phyloP scores from a whole-genome alignment of 2,329 filamentous ascomycete genomes.

The Calonectria pteridis region DNA sequence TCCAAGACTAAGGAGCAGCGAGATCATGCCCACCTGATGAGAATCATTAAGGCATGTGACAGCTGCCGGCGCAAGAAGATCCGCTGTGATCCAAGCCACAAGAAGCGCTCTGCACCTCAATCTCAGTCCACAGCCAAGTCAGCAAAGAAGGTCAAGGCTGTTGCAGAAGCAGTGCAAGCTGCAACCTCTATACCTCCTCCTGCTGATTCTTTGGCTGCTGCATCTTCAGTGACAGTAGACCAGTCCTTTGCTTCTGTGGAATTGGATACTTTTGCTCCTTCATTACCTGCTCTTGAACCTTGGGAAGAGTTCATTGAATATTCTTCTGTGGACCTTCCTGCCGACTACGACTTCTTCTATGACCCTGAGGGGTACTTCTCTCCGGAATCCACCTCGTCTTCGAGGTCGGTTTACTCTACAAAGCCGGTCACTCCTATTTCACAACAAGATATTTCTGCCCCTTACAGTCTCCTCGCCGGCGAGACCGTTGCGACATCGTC shows the following conservation, averaged over 20 bases:
- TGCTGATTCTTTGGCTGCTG: conserved; percentile 14
- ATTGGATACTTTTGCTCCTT: conserved; percentile 35
- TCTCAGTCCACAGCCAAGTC: conserved; percentile 48
- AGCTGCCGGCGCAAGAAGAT: conserved; percentile 73
- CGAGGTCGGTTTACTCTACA: conserved; percentile 44
- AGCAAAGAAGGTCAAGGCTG: conserved; percentile 57
- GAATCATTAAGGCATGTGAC: conserved; percentile 76
- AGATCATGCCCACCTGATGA: conserved; percentile 75
- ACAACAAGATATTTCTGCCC: conserved; percentile 34
- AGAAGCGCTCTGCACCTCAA: conserved; percentile 57
- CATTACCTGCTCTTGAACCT: conserved; percentile 42
- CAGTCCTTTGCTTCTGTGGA: conserved; percentile 39
- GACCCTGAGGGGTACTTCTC: conserved; percentile 58
- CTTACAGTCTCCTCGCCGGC: conserved; percentile 18
- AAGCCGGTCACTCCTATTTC: conserved; percentile 44
- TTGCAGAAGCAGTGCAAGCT: conserved; percentile 30
- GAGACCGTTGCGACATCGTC: conserved; percentile 25
- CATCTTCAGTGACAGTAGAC: conserved; percentile 29
- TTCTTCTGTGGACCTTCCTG: conserved; percentile 50
- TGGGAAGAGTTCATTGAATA: conserved; percentile 63
- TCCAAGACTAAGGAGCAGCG: conserved; percentile 77
- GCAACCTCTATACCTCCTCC: conserved; percentile 20
- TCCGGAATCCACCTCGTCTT: conserved; percentile 48
- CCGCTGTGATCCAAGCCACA: conserved; percentile 71
- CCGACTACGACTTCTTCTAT: conserved; percentile 61